These are phyloP conservation scores for Aspergillus sp. DNA, from an alignment of 2,329 filamentous ascomycete genomes.

Conservation along the genomic window DNA sequence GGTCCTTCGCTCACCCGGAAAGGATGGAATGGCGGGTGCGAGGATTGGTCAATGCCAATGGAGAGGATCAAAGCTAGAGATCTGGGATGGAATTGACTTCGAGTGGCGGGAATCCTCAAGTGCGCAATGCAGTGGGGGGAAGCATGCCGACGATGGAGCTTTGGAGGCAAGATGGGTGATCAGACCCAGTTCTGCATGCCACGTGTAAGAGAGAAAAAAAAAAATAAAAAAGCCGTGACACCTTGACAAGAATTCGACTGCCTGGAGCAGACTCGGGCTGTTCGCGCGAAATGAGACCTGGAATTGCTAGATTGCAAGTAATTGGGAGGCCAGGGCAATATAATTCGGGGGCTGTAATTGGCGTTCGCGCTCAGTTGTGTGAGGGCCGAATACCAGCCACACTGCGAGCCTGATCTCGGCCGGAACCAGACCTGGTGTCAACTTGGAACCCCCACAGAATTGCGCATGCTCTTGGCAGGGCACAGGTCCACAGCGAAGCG, in stretches of 20 bases:
- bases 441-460: neutral
- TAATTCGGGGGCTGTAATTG: neutral
- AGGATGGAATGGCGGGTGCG: neutral
- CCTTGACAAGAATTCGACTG: neutral
- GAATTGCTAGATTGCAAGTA: neutral
- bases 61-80: neutral
- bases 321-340: neutral
- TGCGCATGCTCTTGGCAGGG: constrained; percentile 2
- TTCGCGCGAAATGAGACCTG: neutral
- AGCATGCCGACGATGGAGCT: neutral
- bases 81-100: neutral
- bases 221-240: neutral
- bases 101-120: neutral
- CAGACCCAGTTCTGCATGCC: constrained; percentile 4
- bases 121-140: neutral
- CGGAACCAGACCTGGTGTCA: neutral
- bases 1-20: neutral
- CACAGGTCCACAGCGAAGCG: neutral
- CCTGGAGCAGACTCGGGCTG: neutral
- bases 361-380: too few relatives aligned
- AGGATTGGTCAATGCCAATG: neutral
- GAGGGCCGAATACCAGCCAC: neutral
- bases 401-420: neutral
- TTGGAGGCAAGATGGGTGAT: neutral
- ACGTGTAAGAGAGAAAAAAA: constrained; percentile 5